These are phyloP conservation scores for Linum tenue DNA, from an alignment of 345 rosid species.

Conservation along the genomic window DNA sequence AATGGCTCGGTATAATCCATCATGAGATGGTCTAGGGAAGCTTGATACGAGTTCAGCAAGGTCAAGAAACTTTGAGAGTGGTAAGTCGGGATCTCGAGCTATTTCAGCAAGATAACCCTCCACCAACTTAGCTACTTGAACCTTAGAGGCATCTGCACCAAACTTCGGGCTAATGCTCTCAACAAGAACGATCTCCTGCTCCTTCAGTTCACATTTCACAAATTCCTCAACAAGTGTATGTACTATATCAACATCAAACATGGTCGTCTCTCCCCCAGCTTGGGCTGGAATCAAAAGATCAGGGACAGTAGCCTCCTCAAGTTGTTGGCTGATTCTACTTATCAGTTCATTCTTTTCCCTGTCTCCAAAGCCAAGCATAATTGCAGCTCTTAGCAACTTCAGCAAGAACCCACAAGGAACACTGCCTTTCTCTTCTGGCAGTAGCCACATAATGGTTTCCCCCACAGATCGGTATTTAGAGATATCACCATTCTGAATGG, in stretches of 20 bases:
- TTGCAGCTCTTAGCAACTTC: constrained; percentile 21
- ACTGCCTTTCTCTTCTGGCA: constrained; percentile 21
- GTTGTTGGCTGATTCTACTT: constrained; percentile 19
- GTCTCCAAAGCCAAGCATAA: constrained; percentile 20
- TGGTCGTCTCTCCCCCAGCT: constrained; percentile 13
- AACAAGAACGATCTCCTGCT: constrained; percentile 11
- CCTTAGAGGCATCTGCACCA: constrained; percentile 21
- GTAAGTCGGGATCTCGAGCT: constrained; percentile 21
- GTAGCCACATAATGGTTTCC: constrained; percentile 20
- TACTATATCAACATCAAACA: constrained; percentile 19
- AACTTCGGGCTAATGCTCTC: constrained; percentile 17
- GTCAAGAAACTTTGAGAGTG: constrained; percentile 20
- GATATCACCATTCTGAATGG: constrained; percentile 19
- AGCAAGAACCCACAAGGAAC: constrained; percentile 29
- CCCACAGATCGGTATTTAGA: constrained; percentile 17
- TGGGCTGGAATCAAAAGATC: constrained; percentile 27
- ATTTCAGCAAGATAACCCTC: constrained; percentile 29
- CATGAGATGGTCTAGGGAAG: constrained; percentile 23
- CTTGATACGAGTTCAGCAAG: constrained; percentile 21
- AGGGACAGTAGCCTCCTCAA: constrained; percentile 18
- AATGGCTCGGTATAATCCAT: constrained; percentile 25
- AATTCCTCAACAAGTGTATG: constrained; percentile 22
- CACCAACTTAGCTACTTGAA: constrained; percentile 22
- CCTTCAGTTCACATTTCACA: constrained; percentile 4
- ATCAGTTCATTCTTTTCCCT: constrained; percentile 21